Base-by-base conservation (phyloP, 371 early-diverging fungal genomes). In the Syncephalis fuscata region DNA sequence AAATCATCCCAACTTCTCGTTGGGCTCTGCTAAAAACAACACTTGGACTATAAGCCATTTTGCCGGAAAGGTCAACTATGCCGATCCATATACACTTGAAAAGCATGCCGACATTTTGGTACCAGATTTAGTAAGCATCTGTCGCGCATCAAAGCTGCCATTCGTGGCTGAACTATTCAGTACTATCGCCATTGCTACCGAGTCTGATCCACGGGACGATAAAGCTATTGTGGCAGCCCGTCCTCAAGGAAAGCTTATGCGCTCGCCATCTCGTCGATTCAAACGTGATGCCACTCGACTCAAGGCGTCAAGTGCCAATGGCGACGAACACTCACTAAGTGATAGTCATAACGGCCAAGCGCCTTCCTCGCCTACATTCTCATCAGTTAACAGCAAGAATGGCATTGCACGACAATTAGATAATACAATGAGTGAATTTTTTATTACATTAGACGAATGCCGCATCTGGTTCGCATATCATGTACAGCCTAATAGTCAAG, bases 381-480 rank as follows among this genome's bases (percentile, higher is more conserved):
- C n/a, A 23, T 11, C 22, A 44, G 49, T 20, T 36, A 56, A 14
- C 49, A 10, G 22, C 37, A 70, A 67, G 54, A 67, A 67, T 8
- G 71, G 71, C 19, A 75, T 78, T 39, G 54, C 78, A 39, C 73
- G 74, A 38, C 80, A 85, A 41, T 59, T 87, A 9, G 68, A 71
- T 53, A 62, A 62, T 44, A 77, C 82, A 0, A 53, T 86, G 2
- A 71, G 74, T 24, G 81, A 85, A 51, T 54, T 88, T 9, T 69
- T 78, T 38, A 65, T 66, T 19, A 76, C 83, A 2, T 70, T 83
- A 51, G 62, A 69, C 14, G 84, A 84, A 49, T 87, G 92, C 3
- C 73, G 79, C 43, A 65, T 85, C 15, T 93, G 92, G 82, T 78
- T 82, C 51, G 65, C 91, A 39, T 67, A 86, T 58, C 86, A 85